Conservation (phyloP, 192 early-diverging fungal species). For the Umbelopsis isabellina region DNA sequence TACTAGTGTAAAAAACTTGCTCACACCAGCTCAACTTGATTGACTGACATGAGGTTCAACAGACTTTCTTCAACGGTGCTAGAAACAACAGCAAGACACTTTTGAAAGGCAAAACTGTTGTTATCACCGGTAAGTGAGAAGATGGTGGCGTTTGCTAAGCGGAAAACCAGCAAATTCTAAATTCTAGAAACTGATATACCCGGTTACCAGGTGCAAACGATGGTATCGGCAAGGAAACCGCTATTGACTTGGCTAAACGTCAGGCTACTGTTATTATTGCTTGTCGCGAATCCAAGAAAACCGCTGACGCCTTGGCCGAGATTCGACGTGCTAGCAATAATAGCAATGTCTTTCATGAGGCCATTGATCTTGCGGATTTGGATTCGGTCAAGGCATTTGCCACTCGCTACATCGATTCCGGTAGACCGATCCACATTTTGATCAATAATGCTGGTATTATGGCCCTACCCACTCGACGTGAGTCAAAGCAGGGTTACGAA, state of each 20-base stretch:
- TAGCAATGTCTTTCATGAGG: slow-evolving; percentile 13
- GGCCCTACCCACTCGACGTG: not conserved
- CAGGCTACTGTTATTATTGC: slow-evolving; percentile 33
- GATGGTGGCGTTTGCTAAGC: not conserved
- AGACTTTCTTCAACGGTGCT: slow-evolving; percentile 4
- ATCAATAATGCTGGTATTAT: slow-evolving; percentile 44
- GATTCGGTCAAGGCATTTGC: slow-evolving; percentile 28
- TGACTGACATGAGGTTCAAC: not conserved
- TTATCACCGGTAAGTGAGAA: slow-evolving; percentile 13
- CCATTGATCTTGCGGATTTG: slow-evolving; percentile 31
- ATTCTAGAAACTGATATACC: not conserved
- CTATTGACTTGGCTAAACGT: slow-evolving; percentile 30
- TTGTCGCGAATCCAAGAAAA: slow-evolving; percentile 28
- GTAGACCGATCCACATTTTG: slow-evolving; percentile 30
- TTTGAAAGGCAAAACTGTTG: not conserved
- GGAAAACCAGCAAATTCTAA: too few species aligned
- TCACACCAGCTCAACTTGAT: not conserved
- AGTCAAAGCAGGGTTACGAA: slow-evolving; percentile 29
- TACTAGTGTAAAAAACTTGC: not conserved
- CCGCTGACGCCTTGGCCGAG: slow-evolving; percentile 17
- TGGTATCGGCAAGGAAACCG: slow-evolving; percentile 27
- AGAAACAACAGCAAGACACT: not conserved
- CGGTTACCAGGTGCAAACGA: slow-evolving; percentile 17
- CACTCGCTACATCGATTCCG: slow-evolving; percentile 17
- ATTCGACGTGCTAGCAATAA: slow-evolving; percentile 9